Percentiles rank a stretch among this genome's conserved stretches.
phyloP scores from a whole-genome alignment of 163 green algal genomes.

The Picocystis sp. region DNA sequence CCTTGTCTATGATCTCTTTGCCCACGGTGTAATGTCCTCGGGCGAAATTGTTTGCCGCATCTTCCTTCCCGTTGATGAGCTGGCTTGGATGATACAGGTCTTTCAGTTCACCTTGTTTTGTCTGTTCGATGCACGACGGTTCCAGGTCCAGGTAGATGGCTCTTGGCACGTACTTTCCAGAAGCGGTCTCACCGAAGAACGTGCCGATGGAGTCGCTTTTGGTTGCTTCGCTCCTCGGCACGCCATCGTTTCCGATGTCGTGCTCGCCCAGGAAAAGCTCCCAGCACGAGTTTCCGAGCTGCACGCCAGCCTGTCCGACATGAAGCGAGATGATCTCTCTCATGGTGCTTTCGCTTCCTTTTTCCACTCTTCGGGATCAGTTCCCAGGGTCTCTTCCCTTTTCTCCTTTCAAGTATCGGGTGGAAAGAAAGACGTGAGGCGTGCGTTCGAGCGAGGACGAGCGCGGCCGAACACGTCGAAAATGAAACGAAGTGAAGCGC shows the following conservation, averaged over 20 bases:
- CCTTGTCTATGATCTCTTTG: constrained; percentile 8
- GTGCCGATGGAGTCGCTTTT: constrained; percentile 1
- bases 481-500: too few relatives aligned
- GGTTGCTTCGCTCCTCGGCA: constrained; percentile 1
- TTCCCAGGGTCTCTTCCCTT: too few relatives aligned
- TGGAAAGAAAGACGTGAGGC: too few relatives aligned
- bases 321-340: constrained; percentile 6
- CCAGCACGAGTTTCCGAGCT: constrained; percentile 9
- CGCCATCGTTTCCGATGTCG: constrained; percentile 6
- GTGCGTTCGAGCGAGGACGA: too few relatives aligned
- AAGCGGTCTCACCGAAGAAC: constrained; percentile 6
- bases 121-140: constrained; percentile 5
- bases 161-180: constrained; percentile 3
- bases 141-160: constrained; percentile 8
- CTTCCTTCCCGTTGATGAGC: constrained; percentile 6
- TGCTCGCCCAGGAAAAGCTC: constrained; percentile 7
- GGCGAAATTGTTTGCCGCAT: constrained; percentile 7
- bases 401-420: too few relatives aligned
- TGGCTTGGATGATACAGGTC: constrained; percentile 8
- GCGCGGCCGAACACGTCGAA: too few relatives aligned
- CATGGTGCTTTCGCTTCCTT: not conserved
- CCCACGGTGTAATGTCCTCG: constrained; percentile 6
- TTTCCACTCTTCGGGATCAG: too few relatives aligned
- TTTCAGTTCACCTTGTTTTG: not conserved
- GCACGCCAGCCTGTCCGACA: constrained; percentile 4